phyloP scores from a whole-genome alignment of 139 green algal species.

The Chlorella sp. region DNA sequence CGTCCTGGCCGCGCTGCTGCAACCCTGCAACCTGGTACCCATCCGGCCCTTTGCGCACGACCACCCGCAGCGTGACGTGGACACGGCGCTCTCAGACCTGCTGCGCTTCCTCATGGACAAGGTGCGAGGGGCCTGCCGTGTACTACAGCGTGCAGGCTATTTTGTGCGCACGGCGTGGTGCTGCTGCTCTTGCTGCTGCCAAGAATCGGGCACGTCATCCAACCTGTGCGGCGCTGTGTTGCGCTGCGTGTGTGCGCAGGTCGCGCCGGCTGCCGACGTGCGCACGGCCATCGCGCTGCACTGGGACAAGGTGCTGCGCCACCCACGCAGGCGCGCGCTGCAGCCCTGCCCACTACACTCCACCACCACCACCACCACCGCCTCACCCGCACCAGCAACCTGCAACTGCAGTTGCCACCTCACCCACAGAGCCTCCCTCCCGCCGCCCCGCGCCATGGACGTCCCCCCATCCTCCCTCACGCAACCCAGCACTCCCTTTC shows the following conservation, averaged over 20 bases:
- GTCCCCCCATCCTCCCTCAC: no score
- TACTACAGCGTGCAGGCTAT: no score
- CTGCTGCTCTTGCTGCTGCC: no score
- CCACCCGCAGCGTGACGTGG: conserved; percentile 6
- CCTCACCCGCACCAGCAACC: neutral
- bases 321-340: neutral
- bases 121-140: conserved; percentile 8
- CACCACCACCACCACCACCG: no score
- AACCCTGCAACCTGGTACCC: conserved; percentile 8
- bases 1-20: neutral
- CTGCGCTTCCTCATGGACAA: conserved; percentile 30
- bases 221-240: no score
- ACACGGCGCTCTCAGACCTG: conserved; percentile 30
- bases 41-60: conserved; percentile 14
- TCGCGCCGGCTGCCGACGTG: conserved; percentile 16
- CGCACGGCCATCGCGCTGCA: conserved; percentile 7
- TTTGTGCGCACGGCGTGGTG: no score
- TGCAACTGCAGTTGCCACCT: conserved; percentile 1
- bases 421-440: neutral
- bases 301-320: conserved; percentile 4
- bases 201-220: no score
- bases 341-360: neutral
- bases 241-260: conserved; percentile 8
- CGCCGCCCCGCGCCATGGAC: no score
- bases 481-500: no score